Conservation (phyloP, 1,284 basidiomycete species). For the Sanghuangporus weigelae region DNA sequence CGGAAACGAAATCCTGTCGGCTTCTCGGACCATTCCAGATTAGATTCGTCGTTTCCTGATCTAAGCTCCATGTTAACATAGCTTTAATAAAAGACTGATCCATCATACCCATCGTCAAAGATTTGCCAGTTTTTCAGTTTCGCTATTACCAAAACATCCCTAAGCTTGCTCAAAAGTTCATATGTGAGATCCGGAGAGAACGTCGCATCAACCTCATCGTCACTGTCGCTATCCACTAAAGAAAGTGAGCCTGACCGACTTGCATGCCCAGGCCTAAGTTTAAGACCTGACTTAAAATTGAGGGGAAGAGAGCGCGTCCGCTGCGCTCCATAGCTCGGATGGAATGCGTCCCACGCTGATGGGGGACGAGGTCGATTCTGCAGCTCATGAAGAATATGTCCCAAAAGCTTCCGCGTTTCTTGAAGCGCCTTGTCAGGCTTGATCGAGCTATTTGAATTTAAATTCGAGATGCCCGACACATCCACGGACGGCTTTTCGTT, state of each 20-base stretch:
- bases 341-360: slow-evolving; percentile 39
- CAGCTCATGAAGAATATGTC: slow-evolving; percentile 53
- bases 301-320: slow-evolving; percentile 8
- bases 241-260: background rate
- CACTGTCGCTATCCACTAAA: slow-evolving; percentile 37
- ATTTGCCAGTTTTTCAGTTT: slow-evolving; percentile 54
- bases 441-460: background rate
- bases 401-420: slow-evolving; percentile 56
- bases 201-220: slow-evolving; percentile 34
- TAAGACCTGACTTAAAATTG: slow-evolving; percentile 24
- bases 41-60: slow-evolving; percentile 1
- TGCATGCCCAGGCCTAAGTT: slow-evolving; percentile 13
- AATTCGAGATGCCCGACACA: background rate
- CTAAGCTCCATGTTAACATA: slow-evolving; percentile 19
- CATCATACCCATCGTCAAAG: slow-evolving; percentile 39
- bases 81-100: background rate
- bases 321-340: slow-evolving; percentile 16
- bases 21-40: slow-evolving; percentile 19
- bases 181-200: slow-evolving; percentile 60
- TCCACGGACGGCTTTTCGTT: slow-evolving; percentile 1
- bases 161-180: slow-evolving; percentile 55
- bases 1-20: slow-evolving; percentile 41
- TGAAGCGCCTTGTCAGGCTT: slow-evolving; percentile 37
- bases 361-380: slow-evolving; percentile 48
- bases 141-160: slow-evolving; percentile 54